Evolutionary conservation across 2,329 filamentous ascomycete species (phyloP).

Genomic region (Phaeomoniella chlamydospora): DNA sequence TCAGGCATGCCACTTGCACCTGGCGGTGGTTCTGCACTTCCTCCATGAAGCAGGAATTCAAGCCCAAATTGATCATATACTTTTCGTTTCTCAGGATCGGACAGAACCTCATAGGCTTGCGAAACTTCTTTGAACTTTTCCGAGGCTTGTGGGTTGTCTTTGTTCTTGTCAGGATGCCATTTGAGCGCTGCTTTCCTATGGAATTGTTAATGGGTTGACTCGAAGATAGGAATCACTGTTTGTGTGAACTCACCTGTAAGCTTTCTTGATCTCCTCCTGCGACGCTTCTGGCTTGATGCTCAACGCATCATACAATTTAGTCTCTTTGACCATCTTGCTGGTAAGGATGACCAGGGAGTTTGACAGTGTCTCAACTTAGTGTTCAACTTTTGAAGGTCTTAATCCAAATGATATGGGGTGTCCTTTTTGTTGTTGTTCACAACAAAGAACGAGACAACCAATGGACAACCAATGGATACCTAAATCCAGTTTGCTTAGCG

Average conservation of each 20-base stretch:
- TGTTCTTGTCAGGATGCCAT: slow-evolving; percentile 97
- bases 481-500: too few relatives aligned
- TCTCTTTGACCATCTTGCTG: slow-evolving; percentile 75
- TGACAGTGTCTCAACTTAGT: too few relatives aligned
- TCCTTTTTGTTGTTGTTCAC: too few relatives aligned
- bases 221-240: slow-evolving; percentile 3
- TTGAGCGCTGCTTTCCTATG: slow-evolving; percentile 72
- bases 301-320: slow-evolving; percentile 84
- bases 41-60: slow-evolving; percentile 78
- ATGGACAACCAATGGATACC: too few relatives aligned
- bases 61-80: slow-evolving; percentile 90
- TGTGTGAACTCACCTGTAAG: slow-evolving; percentile 53
- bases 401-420: too few relatives aligned
- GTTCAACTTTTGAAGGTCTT: too few relatives aligned
- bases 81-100: slow-evolving; percentile 91
- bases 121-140: slow-evolving; percentile 98
- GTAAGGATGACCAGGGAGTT: neutral
- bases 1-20: slow-evolving; percentile 30
- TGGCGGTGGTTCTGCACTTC: slow-evolving; percentile 50
- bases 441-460: too few relatives aligned
- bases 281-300: slow-evolving; percentile 63
- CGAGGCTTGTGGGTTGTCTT: slow-evolving; percentile 66
- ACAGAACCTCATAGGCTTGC: slow-evolving; percentile 95
- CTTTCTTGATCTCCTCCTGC: slow-evolving; percentile 96
- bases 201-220: slow-evolving; percentile 6